These are phyloP conservation scores for Miscanthus lutarioriparius DNA, from an alignment of 176 grass and related monocot species.

Conservation along the genomic window DNA sequence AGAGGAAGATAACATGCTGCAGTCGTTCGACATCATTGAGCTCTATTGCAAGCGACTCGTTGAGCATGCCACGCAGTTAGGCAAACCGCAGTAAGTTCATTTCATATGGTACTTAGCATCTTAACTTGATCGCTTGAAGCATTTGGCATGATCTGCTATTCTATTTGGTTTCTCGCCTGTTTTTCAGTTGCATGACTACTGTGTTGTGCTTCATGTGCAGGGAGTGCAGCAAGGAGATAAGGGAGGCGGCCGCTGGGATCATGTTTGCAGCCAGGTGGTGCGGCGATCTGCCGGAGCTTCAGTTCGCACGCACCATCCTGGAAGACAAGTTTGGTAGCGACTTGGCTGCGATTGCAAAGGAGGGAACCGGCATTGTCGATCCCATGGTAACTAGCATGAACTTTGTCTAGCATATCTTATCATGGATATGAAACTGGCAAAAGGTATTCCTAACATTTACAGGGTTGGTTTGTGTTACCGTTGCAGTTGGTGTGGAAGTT, in stretches of 20 bases:
- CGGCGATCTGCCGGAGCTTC: slow-evolving; percentile 45
- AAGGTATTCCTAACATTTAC: background rate
- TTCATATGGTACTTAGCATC: background rate
- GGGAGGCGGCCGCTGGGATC: slow-evolving; percentile 35
- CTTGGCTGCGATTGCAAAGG: slow-evolving; percentile 12
- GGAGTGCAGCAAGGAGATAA: slow-evolving; percentile 34
- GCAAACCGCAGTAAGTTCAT: slow-evolving; percentile 21
- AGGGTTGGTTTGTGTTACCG: background rate
- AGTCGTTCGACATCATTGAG: slow-evolving; percentile 46
- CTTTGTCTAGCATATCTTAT: background rate
- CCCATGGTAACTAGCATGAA: slow-evolving; percentile 17
- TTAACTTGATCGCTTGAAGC: background rate
- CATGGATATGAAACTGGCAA: background rate
- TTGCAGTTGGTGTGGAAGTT: slow-evolving; percentile 50
- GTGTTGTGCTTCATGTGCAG: background rate
- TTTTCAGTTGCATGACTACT: background rate
- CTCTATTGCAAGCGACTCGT: slow-evolving; percentile 45
- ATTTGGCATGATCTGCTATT: background rate
- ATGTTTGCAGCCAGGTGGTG: slow-evolving; percentile 45
- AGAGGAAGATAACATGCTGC: slow-evolving; percentile 45
- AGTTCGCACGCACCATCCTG: slow-evolving; percentile 31
- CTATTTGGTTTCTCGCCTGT: too few species aligned
- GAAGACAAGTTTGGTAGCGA: slow-evolving; percentile 40
- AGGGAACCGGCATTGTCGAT: slow-evolving; percentile 35
- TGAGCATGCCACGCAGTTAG: slow-evolving; percentile 22